Percentiles rank a stretch among this genome's conserved stretches.
Evolutionary conservation across 345 rosid genomes (phyloP).

Genomic region (Excoecaria cochinchinensis): DNA sequence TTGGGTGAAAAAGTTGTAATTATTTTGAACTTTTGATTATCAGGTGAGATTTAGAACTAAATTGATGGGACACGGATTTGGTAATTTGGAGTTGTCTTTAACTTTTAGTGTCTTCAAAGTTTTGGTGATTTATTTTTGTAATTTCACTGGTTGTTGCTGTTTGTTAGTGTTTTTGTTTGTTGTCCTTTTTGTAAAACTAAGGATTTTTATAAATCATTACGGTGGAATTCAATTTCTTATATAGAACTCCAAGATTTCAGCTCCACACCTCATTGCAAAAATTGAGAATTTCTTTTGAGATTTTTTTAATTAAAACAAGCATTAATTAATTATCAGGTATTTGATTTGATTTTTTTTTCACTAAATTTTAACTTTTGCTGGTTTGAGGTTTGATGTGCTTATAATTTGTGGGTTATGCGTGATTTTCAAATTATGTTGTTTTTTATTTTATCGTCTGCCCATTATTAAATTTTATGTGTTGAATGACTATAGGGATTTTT

Average conservation of each 20-base stretch:
- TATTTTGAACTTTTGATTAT: neutral
- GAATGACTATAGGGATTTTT: no score
- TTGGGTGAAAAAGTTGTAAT: neutral
- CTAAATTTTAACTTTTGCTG: neutral
- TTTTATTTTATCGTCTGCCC: no score
- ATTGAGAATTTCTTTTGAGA: neutral
- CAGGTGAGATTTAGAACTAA: slow-evolving; percentile 40
- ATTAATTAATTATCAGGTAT: neutral
- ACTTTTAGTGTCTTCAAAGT: slow-evolving; percentile 36
- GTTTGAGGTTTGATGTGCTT: neutral
- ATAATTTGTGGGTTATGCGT: slow-evolving; percentile 8
- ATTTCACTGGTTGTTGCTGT: slow-evolving; percentile 31
- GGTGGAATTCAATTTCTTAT: slow-evolving; percentile 20
- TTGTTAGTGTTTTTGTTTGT: slow-evolving; percentile 13
- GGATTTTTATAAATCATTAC: neutral
- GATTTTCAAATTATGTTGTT: no score
- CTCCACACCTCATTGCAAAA: neutral
- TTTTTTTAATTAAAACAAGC: neutral
- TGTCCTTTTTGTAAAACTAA: neutral
- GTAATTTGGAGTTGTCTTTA: slow-evolving; percentile 33
- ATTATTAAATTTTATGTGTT: no score
- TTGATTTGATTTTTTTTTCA: neutral
- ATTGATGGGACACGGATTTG: slow-evolving; percentile 23
- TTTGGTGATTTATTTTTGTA: neutral
- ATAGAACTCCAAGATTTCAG: slow-evolving; percentile 22